Base-by-base conservation (phyloP, 768 basidiomycete genomes). In the Psilocybe subaeruginosa region DNA sequence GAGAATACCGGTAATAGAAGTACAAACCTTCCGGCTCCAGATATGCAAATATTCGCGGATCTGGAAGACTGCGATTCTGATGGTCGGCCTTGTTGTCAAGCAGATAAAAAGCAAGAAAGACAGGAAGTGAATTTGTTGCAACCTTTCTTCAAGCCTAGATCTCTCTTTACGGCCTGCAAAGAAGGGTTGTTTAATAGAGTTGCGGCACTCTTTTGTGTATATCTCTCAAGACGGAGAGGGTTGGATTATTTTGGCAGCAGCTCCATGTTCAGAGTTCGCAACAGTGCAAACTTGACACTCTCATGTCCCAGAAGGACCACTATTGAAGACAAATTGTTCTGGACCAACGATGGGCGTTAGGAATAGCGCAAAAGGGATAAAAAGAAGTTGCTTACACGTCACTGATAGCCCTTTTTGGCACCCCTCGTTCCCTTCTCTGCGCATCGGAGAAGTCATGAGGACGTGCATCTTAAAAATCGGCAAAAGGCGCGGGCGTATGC, bases 1-100 rank as follows among this genome's bases (percentile, higher is more conserved):
- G 71, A 74, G 73, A 71, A 73, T 57, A 62, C 72, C 69, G 70
- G 64, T 51, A 73, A 63, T 68, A 60, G 60, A 67, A 53, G 59
- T 54, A 39, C 64, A 57, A 41, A 17, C 31, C 64, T 69, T 72
- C 64, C 65, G 61, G 54, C 56, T 57, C 62, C 66, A 62, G 69
- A 69, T 69, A 60, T 53, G 55, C 65, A 67, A 70, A 70, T 64
- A 71, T 73, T 73, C 74, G 78, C 78, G 79, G 79, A 79, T 80
- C 78, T 78, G 72, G 68, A 72, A 69, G 67, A 65, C 68, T 65
- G 47, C 41, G 60, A 66, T 69, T 76, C 74, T 78, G 75, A 76
- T 77, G 73, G 51, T 53, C 66, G 59, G 64, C 59, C 66, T 64
- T 69, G 78, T 79, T 65, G 76, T 71, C 72, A 79, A 69, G 77